A percentile compares a stretch with the other conserved stretches of the same genome.
phyloP scores from a whole-genome alignment of 371 early-diverging fungal species.

The Entomophthora muscae region DNA sequence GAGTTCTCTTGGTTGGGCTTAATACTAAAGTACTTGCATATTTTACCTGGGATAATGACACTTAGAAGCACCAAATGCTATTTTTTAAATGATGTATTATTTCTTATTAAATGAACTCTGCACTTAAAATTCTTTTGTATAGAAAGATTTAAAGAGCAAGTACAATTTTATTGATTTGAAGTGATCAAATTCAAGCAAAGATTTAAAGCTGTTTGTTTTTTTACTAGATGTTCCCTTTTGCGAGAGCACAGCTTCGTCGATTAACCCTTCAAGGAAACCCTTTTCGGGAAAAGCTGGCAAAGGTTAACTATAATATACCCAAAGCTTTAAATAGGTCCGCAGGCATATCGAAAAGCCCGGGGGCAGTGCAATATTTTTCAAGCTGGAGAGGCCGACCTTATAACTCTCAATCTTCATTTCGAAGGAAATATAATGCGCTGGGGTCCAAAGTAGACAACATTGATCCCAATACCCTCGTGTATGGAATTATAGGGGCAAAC shows the following conservation, averaged over 20 bases:
- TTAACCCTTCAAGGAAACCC: background rate
- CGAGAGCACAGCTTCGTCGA: background rate
- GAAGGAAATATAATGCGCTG: constrained; percentile 2
- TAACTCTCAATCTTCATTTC: background rate
- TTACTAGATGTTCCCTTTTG: background rate
- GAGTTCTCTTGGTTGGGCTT: no score
- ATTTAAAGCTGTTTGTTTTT: no score
- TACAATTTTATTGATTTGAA: no score
- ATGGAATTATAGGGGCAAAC: background rate
- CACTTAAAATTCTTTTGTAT: no score
- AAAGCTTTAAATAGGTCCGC: background rate
- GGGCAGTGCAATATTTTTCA: background rate
- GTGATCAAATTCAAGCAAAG: no score
- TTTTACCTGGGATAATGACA: no score
- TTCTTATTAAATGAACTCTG: no score
- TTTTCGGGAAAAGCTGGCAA: background rate
- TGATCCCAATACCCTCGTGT: background rate
- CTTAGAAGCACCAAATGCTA: no score
- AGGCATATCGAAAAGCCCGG: background rate
- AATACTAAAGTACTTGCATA: no score
- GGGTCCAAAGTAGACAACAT: constrained; percentile 5
- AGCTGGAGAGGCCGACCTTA: background rate
- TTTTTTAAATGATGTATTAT: no score
- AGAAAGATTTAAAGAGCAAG: no score
- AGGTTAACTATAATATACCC: background rate